Conservation (phyloP, 345 rosid species). For the Boechera retrofracta region DNA sequence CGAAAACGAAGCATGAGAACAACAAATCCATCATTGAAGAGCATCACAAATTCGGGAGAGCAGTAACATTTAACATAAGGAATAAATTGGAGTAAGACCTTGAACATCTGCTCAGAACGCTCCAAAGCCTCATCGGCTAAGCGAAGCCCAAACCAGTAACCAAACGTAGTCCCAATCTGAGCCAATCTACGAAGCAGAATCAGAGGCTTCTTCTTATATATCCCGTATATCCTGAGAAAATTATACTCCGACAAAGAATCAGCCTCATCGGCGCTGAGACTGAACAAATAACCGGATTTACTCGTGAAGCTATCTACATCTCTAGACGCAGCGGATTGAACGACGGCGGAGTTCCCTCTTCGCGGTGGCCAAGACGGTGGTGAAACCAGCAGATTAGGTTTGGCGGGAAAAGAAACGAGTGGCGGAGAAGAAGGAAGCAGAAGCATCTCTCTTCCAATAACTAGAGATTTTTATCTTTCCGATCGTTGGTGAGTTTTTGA, state of each 20-base stretch:
- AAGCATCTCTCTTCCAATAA: constrained; percentile 31
- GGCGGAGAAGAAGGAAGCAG: constrained; percentile 45
- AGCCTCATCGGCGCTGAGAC: constrained; percentile 64
- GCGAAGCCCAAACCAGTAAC: constrained; percentile 76
- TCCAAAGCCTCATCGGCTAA: constrained; percentile 64
- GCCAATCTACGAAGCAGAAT: constrained; percentile 70
- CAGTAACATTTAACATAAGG: too few species aligned
- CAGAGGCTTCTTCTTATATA: constrained; percentile 73
- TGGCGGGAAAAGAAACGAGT: constrained; percentile 54
- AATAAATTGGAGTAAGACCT: constrained; percentile 49
- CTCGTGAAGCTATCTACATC: constrained; percentile 74
- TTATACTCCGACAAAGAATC: constrained; percentile 66
- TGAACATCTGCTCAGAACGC: constrained; percentile 75
- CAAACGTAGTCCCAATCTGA: constrained; percentile 74
- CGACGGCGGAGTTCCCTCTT: constrained; percentile 34
- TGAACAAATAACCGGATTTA: constrained; percentile 86
- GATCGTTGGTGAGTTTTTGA: constrained; percentile 12
- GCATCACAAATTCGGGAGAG: background rate
- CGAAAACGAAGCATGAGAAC: constrained; percentile 23
- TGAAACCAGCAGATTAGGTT: constrained; percentile 18
- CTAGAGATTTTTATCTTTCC: background rate
- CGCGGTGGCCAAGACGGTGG: constrained; percentile 31
- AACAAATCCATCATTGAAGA: background rate
- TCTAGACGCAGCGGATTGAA: constrained; percentile 36
- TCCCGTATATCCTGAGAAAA: constrained; percentile 50